Conservation (phyloP, 345 rosid species). For the Rhizophora apiculata region DNA sequence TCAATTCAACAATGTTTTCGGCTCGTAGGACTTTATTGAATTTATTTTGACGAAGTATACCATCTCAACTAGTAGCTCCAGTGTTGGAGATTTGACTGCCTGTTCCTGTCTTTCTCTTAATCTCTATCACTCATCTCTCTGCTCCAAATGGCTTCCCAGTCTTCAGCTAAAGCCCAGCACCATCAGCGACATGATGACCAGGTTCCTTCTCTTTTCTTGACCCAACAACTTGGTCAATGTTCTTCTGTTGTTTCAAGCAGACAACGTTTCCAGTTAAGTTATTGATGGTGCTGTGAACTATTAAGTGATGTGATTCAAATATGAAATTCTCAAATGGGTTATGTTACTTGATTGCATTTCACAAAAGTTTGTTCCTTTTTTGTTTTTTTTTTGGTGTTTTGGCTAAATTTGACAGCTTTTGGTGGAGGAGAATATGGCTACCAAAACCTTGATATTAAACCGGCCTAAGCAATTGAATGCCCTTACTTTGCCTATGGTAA, state of each 20-base stretch:
- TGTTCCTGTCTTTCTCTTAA: too few relatives aligned
- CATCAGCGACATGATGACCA: background rate
- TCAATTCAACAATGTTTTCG: too few relatives aligned
- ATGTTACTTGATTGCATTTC: too few relatives aligned
- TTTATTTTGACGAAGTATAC: too few relatives aligned
- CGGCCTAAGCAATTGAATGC: conserved; percentile 73
- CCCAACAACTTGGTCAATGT: background rate
- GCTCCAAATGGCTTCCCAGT: conserved; percentile 2
- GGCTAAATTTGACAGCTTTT: conserved; percentile 37
- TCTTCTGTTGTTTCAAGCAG: background rate
- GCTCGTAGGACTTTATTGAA: too few relatives aligned
- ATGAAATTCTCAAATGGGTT: background rate
- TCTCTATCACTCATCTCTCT: too few relatives aligned
- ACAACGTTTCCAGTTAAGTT: too few relatives aligned
- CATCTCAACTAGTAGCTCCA: too few relatives aligned
- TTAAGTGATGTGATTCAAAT: background rate
- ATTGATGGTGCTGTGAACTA: too few relatives aligned
- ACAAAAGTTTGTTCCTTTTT: background rate
- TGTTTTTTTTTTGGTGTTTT: background rate
- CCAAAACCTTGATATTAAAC: conserved; percentile 58
- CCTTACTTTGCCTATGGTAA: conserved; percentile 54
- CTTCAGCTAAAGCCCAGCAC: background rate
- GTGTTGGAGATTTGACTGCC: too few relatives aligned
- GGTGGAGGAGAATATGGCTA: conserved; percentile 48
- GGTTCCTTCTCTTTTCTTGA: background rate